These are phyloP conservation scores for Erysimum pusillum DNA, from an alignment of 441 rosid genomes.

Conservation along the genomic window DNA sequence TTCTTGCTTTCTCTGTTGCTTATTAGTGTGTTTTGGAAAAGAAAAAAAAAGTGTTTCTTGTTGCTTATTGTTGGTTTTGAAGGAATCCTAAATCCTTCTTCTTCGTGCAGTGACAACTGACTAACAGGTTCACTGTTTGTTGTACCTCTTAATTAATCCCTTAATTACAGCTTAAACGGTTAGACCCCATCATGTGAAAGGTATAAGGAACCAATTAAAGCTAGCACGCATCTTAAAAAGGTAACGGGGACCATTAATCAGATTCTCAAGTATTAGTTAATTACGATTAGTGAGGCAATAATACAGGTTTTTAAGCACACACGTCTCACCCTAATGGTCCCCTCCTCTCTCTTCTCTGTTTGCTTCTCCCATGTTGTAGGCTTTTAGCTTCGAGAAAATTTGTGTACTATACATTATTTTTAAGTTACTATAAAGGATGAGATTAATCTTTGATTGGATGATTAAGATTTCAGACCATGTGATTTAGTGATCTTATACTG, in stretches of 20 bases:
- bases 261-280: conserved; percentile 37
- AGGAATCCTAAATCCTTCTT: neutral
- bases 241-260: conserved; percentile 43
- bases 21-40: conserved; percentile 5
- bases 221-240: conserved; percentile 43
- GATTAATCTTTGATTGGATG: conserved; percentile 38
- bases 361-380: conserved; percentile 48
- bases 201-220: conserved; percentile 41
- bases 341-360: conserved; percentile 16
- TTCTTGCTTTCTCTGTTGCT: neutral
- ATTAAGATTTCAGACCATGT: conserved; percentile 48
- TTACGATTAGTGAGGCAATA: conserved; percentile 43
- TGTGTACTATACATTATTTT: conserved; percentile 41
- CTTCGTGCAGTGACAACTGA: conserved; percentile 25
- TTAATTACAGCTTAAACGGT: conserved; percentile 28
- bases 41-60: neutral
- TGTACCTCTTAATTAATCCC: conserved; percentile 9
- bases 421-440: neutral
- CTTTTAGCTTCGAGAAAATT: conserved; percentile 39
- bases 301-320: conserved; percentile 32
- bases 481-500: conserved; percentile 39
- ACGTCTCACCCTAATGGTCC: conserved; percentile 46
- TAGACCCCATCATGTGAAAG: conserved; percentile 38
- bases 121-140: conserved; percentile 23
- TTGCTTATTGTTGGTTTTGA: conserved; percentile 4